Conservation (phyloP, 352 stramenopile species). For the Phytophthora rubi region DNA sequence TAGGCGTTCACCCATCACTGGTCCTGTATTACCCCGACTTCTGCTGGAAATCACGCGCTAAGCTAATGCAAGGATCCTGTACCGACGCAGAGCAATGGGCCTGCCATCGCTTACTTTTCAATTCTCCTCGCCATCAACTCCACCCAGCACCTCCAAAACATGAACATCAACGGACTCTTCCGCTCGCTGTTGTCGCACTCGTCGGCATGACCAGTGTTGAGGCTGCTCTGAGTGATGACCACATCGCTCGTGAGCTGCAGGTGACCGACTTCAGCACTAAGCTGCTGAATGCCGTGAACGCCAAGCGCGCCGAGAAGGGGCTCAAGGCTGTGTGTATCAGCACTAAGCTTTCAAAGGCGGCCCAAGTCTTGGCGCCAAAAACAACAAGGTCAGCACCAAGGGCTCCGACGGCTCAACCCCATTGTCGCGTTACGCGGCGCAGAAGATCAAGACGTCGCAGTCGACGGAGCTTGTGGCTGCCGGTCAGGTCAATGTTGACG, state of each 20-base stretch:
- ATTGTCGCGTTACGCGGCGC: constrained; percentile 24
- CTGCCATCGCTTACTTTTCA: constrained; percentile 18
- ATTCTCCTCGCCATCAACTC: constrained; percentile 12
- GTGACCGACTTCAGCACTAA: constrained; percentile 40
- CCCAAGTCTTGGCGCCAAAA: constrained; percentile 29
- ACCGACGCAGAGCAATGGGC: not conserved
- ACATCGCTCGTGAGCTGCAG: constrained; percentile 25
- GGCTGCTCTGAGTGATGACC: constrained; percentile 1
- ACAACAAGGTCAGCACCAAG: constrained; percentile 28
- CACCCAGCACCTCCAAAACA: constrained; percentile 8
- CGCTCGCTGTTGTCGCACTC: constrained; percentile 16
- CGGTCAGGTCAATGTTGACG: constrained; percentile 36
- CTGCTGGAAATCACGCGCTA: not conserved
- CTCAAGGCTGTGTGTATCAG: constrained; percentile 46
- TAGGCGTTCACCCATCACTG: too few relatives aligned
- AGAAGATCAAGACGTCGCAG: constrained; percentile 20
- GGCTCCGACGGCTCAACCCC: constrained; percentile 39
- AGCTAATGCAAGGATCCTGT: not conserved
- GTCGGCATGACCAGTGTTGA: constrained; percentile 7
- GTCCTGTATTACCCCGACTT: not conserved
- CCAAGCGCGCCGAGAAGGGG: constrained; percentile 39
- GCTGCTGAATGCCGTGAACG: constrained; percentile 35
- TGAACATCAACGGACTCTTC: constrained; percentile 20
- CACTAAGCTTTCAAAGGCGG: constrained; percentile 32
- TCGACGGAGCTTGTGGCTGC: constrained; percentile 45